These are phyloP conservation scores for Colletotrichum sp. DNA, from an alignment of 2,329 filamentous ascomycete species.

Conservation along the genomic window DNA sequence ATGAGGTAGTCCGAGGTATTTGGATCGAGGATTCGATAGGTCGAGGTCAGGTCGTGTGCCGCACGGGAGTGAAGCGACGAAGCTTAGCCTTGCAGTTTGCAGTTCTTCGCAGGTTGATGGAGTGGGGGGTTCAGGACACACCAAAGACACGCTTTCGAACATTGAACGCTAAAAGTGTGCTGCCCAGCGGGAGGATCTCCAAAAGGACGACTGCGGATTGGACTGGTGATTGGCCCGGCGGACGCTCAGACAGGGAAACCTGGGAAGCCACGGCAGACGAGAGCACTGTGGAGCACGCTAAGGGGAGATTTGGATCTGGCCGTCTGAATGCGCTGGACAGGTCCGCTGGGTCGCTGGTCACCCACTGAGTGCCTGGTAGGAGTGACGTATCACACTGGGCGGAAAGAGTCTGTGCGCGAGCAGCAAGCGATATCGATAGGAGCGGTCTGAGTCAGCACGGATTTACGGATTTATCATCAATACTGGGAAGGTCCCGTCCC, in stretches of 20 bases:
- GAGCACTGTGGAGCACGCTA: neutral
- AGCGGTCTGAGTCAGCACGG: neutral
- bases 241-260: neutral
- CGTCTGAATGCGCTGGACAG: neutral
- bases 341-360: neutral
- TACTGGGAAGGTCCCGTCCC: too few relatives aligned
- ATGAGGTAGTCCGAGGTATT: neutral
- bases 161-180: neutral
- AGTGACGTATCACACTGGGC: neutral
- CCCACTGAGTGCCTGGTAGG: neutral
- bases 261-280: neutral
- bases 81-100: slow-evolving; percentile 13
- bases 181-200: neutral
- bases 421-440: neutral
- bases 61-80: neutral
- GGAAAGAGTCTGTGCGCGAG: neutral
- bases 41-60: neutral
- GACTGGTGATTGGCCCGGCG: neutral
- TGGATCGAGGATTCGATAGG: neutral
- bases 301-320: neutral
- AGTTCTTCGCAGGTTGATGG: slow-evolving; percentile 9
- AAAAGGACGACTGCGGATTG: neutral
- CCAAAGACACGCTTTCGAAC: neutral
- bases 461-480: neutral
- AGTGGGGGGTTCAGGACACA: neutral